These are phyloP conservation scores for Pezicula radicicola DNA, from an alignment of 2,329 filamentous ascomycete species.

Conservation along the genomic window DNA sequence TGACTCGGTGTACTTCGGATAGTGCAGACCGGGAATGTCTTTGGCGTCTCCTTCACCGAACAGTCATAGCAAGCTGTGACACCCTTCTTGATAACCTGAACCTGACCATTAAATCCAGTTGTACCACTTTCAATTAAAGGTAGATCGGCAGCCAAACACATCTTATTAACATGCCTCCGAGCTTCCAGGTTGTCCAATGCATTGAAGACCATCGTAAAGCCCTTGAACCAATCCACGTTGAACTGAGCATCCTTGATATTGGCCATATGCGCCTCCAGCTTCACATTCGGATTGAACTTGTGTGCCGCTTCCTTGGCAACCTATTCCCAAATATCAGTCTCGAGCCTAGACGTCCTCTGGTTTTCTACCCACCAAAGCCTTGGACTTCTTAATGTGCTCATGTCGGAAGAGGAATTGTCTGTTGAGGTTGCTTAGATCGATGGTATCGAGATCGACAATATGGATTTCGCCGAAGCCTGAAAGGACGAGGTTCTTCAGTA, in stretches of 20 bases:
- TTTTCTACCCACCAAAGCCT: constrained; percentile 68
- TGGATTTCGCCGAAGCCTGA: constrained; percentile 91
- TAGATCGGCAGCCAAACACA: constrained; percentile 90
- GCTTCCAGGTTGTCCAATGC: constrained; percentile 95
- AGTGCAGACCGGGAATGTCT: constrained; percentile 93
- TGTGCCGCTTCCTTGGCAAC: constrained; percentile 90
- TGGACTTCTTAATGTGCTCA: constrained; percentile 97
- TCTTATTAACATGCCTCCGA: constrained; percentile 90
- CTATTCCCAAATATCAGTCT: constrained; percentile 38
- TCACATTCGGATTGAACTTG: constrained; percentile 84
- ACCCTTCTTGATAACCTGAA: constrained; percentile 93
- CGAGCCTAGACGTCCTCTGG: background rate
- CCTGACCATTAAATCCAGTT: constrained; percentile 95
- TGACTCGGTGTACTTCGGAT: constrained; percentile 95
- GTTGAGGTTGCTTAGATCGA: constrained; percentile 96
- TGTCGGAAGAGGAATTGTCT: constrained; percentile 95
- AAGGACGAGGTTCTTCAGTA: constrained; percentile 93
- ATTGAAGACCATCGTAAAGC: constrained; percentile 89
- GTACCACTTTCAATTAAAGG: constrained; percentile 95
- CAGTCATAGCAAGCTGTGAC: constrained; percentile 96
- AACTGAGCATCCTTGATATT: constrained; percentile 93
- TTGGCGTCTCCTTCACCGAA: constrained; percentile 82
- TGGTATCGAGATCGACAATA: constrained; percentile 95
- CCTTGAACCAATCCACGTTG: constrained; percentile 81
- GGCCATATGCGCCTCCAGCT: constrained; percentile 84